Conservation (phyloP, 192 early-diverging fungal genomes). For the Backusella tarrabulga region DNA sequence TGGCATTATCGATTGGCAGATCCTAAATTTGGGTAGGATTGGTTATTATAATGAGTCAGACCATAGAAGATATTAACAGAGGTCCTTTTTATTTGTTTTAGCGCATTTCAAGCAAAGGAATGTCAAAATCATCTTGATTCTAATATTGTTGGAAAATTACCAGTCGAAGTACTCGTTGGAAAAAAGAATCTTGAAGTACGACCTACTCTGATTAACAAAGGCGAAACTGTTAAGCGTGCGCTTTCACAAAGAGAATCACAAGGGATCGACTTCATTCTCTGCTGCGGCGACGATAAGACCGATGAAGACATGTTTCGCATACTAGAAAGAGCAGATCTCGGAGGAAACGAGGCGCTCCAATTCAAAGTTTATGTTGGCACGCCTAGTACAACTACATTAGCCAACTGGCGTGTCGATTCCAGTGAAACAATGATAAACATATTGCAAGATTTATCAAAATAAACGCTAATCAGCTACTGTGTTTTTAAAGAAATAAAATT, state of each 20-base stretch:
- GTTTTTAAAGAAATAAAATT: not conserved
- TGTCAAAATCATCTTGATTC: conserved; percentile 95
- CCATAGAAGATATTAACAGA: no score
- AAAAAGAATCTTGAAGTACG: conserved; percentile 98
- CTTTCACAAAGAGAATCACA: conserved; percentile 43
- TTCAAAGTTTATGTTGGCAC: conserved; percentile 71
- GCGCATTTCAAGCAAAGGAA: conserved; percentile 95
- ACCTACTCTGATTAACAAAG: conserved; percentile 91
- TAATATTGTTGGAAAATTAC: conserved; percentile 85
- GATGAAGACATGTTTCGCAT: conserved; percentile 95
- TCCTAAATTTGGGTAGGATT: conserved; percentile 74
- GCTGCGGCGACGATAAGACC: conserved; percentile 96
- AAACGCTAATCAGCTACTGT: not conserved
- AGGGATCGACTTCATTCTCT: conserved; percentile 84
- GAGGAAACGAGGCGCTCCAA: not conserved
- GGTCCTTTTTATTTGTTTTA: not conserved
- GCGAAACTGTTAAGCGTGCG: conserved; percentile 93
- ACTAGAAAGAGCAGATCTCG: not conserved
- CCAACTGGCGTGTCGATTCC: conserved; percentile 78
- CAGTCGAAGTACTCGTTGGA: conserved; percentile 91
- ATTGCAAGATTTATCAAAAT: not conserved
- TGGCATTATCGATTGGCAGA: conserved; percentile 98
- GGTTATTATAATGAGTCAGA: not conserved
- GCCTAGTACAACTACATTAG: conserved; percentile 81
- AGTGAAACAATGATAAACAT: conserved; percentile 60